Percentiles rank a stretch among this genome's conserved stretches.
Evolutionary conservation across 2,329 filamentous ascomycete species (phyloP).

Genomic region (Penicillium griseofulvum): DNA sequence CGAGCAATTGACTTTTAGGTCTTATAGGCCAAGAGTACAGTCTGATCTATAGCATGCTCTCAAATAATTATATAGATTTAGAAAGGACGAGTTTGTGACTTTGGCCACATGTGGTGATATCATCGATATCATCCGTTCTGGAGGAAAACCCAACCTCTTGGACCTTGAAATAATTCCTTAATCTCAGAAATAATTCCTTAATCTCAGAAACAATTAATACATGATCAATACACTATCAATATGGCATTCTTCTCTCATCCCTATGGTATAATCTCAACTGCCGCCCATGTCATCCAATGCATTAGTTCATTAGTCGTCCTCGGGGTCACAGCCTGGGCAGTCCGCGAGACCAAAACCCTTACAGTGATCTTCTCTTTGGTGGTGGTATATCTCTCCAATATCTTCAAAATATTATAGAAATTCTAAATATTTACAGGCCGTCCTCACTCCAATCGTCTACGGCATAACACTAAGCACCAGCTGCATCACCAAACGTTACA

Average conservation of each 20-base stretch:
- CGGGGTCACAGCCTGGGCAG: constrained; percentile 23
- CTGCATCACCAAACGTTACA: constrained; percentile 5
- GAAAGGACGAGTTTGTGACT: not conserved
- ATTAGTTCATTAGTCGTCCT: constrained; percentile 19
- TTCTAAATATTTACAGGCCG: constrained; percentile 2
- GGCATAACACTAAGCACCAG: constrained; percentile 5
- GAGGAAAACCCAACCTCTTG: not conserved
- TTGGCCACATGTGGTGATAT: constrained; percentile 7
- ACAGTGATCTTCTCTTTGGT: constrained; percentile 20
- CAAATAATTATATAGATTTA: not conserved
- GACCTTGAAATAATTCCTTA: not conserved
- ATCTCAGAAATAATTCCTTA: not conserved
- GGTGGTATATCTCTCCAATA: constrained; percentile 8
- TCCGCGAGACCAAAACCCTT: constrained; percentile 14
- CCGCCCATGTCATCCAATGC: constrained; percentile 11
- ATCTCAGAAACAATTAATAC: not conserved
- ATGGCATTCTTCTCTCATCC: constrained; percentile 12
- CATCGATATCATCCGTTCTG: constrained; percentile 1
- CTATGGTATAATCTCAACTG: constrained; percentile 6
- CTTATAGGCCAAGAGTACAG: not conserved
- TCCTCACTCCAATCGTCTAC: constrained; percentile 9
- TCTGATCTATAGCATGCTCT: not conserved
- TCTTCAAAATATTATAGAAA: not conserved
- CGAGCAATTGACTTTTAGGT: constrained; percentile 1
- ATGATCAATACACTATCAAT: not conserved